Evolutionary conservation across 352 stramenopile genomes (phyloP).

Genomic region (Phytophthora nicotianae): DNA sequence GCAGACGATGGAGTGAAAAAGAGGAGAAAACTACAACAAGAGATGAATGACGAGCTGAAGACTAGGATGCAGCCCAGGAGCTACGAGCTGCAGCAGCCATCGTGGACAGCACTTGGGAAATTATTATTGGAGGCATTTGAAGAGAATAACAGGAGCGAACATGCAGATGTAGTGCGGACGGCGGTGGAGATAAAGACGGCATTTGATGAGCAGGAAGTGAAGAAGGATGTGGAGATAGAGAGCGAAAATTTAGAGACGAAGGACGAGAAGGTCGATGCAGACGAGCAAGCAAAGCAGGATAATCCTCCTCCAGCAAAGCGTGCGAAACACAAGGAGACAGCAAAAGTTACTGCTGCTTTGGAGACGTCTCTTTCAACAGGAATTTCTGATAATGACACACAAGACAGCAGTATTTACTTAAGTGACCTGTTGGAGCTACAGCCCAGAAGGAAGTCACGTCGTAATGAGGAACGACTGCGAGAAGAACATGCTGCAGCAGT

Average conservation of each 20-base stretch:
- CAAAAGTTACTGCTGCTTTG: conserved; percentile 5
- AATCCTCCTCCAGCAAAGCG: conserved; percentile 20
- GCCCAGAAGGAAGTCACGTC: conserved; percentile 59
- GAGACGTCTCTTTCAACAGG: conserved; percentile 19
- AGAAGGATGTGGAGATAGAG: conserved; percentile 6
- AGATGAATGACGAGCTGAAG: conserved; percentile 22
- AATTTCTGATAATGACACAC: conserved; percentile 49
- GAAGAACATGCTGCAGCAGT: conserved; percentile 72
- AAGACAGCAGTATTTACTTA: conserved; percentile 38
- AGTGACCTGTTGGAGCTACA: conserved; percentile 36
- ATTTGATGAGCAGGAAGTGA: conserved; percentile 21
- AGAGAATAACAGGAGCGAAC: conserved; percentile 45
- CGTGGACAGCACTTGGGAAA: conserved; percentile 61
- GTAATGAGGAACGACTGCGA: conserved; percentile 66
- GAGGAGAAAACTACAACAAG: conserved; percentile 30
- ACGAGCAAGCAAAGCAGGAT: conserved; percentile 2
- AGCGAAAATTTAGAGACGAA: neutral
- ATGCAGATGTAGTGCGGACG: conserved; percentile 22
- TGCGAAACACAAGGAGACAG: conserved; percentile 18
- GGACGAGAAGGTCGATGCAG: neutral
- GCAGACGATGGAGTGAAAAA: conserved; percentile 28
- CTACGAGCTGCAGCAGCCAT: conserved; percentile 51
- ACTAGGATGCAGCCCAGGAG: conserved; percentile 21
- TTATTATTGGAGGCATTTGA: conserved; percentile 70
- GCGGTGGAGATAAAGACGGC: conserved; percentile 34